Conservation (phyloP, 768 basidiomycete species). For the Mycena leptocephala region DNA sequence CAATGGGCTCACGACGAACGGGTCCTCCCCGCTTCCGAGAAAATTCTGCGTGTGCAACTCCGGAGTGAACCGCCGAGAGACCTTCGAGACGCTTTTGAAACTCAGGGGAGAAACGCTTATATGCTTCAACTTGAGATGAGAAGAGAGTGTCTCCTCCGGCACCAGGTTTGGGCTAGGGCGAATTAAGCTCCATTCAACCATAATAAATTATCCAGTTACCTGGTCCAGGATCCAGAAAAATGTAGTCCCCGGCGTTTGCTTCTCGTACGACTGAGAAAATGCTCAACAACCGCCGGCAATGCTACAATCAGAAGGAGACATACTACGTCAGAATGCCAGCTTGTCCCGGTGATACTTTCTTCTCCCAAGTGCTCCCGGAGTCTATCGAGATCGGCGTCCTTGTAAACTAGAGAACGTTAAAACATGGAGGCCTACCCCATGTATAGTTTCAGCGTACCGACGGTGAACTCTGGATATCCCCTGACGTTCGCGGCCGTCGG, state of each 20-base stretch:
- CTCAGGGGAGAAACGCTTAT: conserved; percentile 70
- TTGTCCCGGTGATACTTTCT: conserved; percentile 57
- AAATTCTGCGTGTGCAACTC: conserved; percentile 65
- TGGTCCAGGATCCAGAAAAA: conserved; percentile 72
- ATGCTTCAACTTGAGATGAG: conserved; percentile 71
- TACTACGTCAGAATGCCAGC: conserved; percentile 72
- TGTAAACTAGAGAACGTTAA: conserved; percentile 57
- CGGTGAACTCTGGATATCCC: conserved; percentile 72
- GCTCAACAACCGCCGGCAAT: not conserved
- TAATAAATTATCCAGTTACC: conserved; percentile 30
- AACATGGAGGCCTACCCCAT: not conserved
- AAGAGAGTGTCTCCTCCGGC: conserved; percentile 71
- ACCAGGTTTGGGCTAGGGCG: conserved; percentile 49
- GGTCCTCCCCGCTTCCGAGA: conserved; percentile 61
- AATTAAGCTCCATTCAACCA: not conserved
- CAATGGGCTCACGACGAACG: conserved; percentile 66
- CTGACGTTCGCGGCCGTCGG: conserved; percentile 68
- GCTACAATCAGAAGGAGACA: conserved; percentile 32
- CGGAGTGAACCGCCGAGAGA: conserved; percentile 70
- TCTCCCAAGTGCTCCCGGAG: conserved; percentile 61
- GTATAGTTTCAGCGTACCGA: conserved; percentile 52
- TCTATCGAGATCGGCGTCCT: conserved; percentile 59
- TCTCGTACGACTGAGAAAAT: conserved; percentile 63
- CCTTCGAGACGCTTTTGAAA: conserved; percentile 73
- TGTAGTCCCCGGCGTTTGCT: conserved; percentile 68